Percentiles rank a stretch among this genome's conserved stretches.
These are phyloP conservation scores for Cerioporus squamosus DNA, from an alignment of 1,284 basidiomycete genomes.

Conservation along the genomic window DNA sequence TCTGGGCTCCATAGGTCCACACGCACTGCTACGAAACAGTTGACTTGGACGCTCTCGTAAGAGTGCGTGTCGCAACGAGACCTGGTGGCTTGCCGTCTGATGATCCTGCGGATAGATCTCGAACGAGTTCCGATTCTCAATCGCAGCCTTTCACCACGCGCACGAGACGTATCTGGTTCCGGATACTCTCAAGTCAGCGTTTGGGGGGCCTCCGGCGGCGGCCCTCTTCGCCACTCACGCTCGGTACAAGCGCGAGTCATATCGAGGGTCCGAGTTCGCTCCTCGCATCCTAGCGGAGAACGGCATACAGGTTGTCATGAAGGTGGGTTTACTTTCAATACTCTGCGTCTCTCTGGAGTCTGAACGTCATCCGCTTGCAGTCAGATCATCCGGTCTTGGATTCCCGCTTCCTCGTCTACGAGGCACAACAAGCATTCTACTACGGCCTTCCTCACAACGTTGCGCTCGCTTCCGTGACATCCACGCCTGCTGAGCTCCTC, in stretches of 20 bases:
- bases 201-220: conserved; percentile 64
- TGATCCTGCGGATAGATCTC: conserved; percentile 48
- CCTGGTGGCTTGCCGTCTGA: not conserved
- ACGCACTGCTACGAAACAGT: conserved; percentile 63
- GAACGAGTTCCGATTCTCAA: conserved; percentile 81
- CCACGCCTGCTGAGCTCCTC: conserved; percentile 75
- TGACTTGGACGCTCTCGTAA: conserved; percentile 56
- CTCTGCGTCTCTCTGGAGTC: not conserved
- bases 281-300: conserved; percentile 81
- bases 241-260: conserved; percentile 86
- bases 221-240: conserved; percentile 70
- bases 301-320: conserved; percentile 78
- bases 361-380: conserved; percentile 37
- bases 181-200: conserved; percentile 75
- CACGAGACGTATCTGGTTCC: conserved; percentile 87
- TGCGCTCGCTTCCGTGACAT: conserved; percentile 76
- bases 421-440: conserved; percentile 88
- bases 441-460: conserved; percentile 65
- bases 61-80: conserved; percentile 44
- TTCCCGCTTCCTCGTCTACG: conserved; percentile 79
- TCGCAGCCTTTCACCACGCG: conserved; percentile 88
- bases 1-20: conserved; percentile 55
- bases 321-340: conserved; percentile 45
- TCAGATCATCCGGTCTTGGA: conserved; percentile 78
- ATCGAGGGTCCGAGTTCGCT: conserved; percentile 85